phyloP scores from a whole-genome alignment of 176 grass and related monocot genomes.

The Pontederia crassipes region DNA sequence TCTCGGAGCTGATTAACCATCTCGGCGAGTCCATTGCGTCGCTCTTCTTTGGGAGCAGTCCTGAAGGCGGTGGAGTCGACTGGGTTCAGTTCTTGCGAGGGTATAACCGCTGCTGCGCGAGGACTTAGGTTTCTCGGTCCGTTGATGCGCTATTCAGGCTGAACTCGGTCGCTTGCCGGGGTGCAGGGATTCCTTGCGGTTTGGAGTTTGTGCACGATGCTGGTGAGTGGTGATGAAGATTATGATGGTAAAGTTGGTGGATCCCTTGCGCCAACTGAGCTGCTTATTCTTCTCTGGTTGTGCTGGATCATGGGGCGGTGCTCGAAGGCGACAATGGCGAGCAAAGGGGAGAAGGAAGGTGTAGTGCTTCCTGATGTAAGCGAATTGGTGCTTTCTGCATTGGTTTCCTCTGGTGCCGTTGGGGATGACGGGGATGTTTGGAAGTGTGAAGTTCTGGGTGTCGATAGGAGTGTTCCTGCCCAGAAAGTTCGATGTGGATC shows the following conservation, averaged over 20 bases:
- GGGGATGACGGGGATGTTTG: conserved; percentile 40
- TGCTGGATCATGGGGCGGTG: conserved; percentile 73
- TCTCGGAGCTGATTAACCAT: conserved; percentile 27
- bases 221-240: conserved; percentile 24
- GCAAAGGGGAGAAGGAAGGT: conserved; percentile 22
- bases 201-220: conserved; percentile 34
- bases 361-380: conserved; percentile 49
- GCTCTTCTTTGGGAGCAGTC: conserved; percentile 32
- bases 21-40: conserved; percentile 49
- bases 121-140: conserved; percentile 43
- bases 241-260: conserved; percentile 51
- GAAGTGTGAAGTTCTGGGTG: conserved; percentile 34
- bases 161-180: conserved; percentile 37
- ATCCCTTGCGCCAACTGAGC: conserved; percentile 33
- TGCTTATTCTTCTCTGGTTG: conserved; percentile 55
- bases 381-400: conserved; percentile 47
- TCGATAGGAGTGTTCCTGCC: conserved; percentile 40
- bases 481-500: conserved; percentile 66
- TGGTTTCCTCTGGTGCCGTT: conserved; percentile 45
- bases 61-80: not conserved
- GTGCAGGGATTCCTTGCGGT: conserved; percentile 24
- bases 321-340: conserved; percentile 5
- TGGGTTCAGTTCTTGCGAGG: conserved; percentile 61
- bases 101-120: conserved; percentile 77
- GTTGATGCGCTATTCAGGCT: conserved; percentile 49